Percentiles rank a stretch among this genome's conserved stretches.
These are phyloP conservation scores for Apiospora saccharicola DNA, from an alignment of 2,329 filamentous ascomycete species.

Conservation along the genomic window DNA sequence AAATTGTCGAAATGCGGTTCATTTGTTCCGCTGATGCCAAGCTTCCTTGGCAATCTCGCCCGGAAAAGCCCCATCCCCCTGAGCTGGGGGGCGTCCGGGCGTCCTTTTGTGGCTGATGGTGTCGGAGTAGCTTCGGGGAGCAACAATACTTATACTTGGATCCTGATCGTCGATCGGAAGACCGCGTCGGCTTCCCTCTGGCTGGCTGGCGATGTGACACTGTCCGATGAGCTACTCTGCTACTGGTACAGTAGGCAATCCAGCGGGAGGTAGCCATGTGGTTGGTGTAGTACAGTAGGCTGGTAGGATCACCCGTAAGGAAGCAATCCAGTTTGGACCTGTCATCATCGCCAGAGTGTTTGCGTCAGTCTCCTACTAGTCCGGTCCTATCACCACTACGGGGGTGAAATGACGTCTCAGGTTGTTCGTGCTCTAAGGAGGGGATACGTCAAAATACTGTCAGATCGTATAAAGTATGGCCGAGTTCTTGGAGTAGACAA, in stretches of 20 bases:
- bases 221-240: not conserved
- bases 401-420: not conserved
- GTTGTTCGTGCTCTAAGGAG: not conserved
- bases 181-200: not conserved
- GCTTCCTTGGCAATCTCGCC: not conserved
- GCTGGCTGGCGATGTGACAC: too few species aligned
- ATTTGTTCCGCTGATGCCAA: not conserved
- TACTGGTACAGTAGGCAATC: not conserved
- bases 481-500: not conserved
- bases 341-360: slow-evolving; percentile 2
- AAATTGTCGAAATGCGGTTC: not conserved
- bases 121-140: not conserved
- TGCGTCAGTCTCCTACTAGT: not conserved
- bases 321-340: not conserved
- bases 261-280: not conserved
- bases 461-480: not conserved
- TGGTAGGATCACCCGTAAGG: not conserved
- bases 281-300: not conserved
- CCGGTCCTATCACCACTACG: not conserved
- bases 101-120: not conserved
- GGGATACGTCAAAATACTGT: slow-evolving; percentile 12
- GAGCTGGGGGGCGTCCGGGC: not conserved
- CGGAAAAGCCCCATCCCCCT: not conserved
- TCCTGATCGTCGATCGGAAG: not conserved
- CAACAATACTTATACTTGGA: too few species aligned